Base-by-base conservation (phyloP, 2,329 filamentous ascomycete species). In the Penicillium polonicum region DNA sequence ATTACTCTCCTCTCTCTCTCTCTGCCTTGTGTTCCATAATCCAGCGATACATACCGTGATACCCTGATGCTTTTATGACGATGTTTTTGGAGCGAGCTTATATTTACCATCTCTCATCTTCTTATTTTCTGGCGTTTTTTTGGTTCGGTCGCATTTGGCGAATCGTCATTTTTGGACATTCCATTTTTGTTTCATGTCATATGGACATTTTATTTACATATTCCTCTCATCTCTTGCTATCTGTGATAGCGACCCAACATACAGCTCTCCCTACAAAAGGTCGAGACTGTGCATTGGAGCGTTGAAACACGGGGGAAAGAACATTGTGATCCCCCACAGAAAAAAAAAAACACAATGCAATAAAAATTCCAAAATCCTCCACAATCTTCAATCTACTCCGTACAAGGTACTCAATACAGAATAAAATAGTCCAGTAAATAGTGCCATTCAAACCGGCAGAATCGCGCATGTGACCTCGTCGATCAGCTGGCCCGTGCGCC, bases 81-180 rank as follows among this genome's bases (percentile, higher is more conserved):
- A 63, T 27, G 25, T 41, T 12, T n/a, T 17, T 50, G 23, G 31
- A 56, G 53, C 53, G 46, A 50, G n/a, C 45, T 36, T 55, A 48
- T 43, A 48, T 59, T 43, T 51, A 48, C 35, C 33, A 27, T 42
- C 39, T 44, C 44, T 27, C 31, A 51, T 59, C 38, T 57, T 35
- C 25, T 54, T 54, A 45, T 52, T 57, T 69, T 59, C 64, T 60
- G 69, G 68, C 65, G 67, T 65, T 59, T 33, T 27, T 52, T 50
- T 54, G 25, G 23, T 52, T 56, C 42, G 46, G 48, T 58, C 56
- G 51, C 59, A 56, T 56, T 17, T 49, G 15, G 15, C 27, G 23
- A 49, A 33, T n/a, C 1, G 12, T 7, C 43, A 44, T 38, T n/a
- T 13, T 39, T 48, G 33, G 27, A 41, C 19, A 23, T 35, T 33